These are phyloP conservation scores for Xylaria nigripes DNA, from an alignment of 495 filamentous ascomycete genomes.

Conservation along the genomic window DNA sequence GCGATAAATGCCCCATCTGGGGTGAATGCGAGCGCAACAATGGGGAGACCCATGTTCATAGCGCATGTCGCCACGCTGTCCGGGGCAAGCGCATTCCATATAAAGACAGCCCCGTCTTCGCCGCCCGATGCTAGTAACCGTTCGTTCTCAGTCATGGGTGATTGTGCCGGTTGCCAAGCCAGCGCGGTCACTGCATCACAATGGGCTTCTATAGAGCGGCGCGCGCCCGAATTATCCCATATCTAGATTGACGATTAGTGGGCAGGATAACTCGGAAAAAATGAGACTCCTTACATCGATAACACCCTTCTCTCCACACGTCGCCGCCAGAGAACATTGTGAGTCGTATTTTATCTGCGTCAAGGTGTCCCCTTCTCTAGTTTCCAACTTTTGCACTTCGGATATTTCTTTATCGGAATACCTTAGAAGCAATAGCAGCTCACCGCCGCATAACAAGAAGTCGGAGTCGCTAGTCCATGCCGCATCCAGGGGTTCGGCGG, in stretches of 20 bases:
- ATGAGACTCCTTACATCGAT: slow-evolving; percentile 39
- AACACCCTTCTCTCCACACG: slow-evolving; percentile 41
- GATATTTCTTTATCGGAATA: slow-evolving; percentile 33
- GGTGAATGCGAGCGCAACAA: slow-evolving; percentile 58
- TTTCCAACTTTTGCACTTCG: slow-evolving; percentile 32
- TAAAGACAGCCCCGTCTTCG: slow-evolving; percentile 56
- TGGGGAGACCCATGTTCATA: slow-evolving; percentile 51
- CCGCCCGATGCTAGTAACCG: slow-evolving; percentile 45
- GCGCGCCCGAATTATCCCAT: slow-evolving; percentile 40
- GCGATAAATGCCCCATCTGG: slow-evolving; percentile 66
- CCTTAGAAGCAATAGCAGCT: slow-evolving; percentile 36
- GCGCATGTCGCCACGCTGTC: slow-evolving; percentile 49
- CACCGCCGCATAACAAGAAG: slow-evolving; percentile 52
- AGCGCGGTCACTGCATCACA: slow-evolving; percentile 41
- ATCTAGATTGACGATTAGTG: slow-evolving; percentile 31
- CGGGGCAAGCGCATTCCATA: slow-evolving; percentile 56
- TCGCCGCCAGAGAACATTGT: slow-evolving; percentile 38
- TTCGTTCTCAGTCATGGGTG: slow-evolving; percentile 31
- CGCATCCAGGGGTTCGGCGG: slow-evolving; percentile 45
- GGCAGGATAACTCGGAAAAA: neutral
- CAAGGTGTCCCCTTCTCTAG: slow-evolving; percentile 35
- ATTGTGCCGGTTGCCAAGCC: slow-evolving; percentile 42
- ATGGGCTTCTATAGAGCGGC: slow-evolving; percentile 42
- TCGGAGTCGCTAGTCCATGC: slow-evolving; percentile 51
- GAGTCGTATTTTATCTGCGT: slow-evolving; percentile 42